Evolutionary conservation across 2,329 filamentous ascomycete species (phyloP).

Genomic region (Aspergillus terreus): DNA sequence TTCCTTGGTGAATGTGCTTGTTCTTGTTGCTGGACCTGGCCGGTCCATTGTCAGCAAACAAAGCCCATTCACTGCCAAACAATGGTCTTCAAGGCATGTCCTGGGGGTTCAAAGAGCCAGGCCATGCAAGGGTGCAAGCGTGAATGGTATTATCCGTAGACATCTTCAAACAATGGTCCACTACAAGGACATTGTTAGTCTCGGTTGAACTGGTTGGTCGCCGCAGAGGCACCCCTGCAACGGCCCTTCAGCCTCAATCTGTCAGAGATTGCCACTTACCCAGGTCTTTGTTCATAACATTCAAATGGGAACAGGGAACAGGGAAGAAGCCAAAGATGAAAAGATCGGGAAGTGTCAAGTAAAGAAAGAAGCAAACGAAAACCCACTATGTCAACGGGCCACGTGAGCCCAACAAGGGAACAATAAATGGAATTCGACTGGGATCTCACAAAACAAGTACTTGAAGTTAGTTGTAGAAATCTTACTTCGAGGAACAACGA

Average conservation of each 20-base stretch:
- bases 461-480: background rate
- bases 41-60: background rate
- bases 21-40: background rate
- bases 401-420: no score
- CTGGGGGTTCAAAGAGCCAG: background rate
- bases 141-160: background rate
- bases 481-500: background rate
- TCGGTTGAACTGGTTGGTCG: background rate
- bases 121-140: background rate
- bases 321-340: background rate
- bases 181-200: background rate
- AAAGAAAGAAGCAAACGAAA: background rate
- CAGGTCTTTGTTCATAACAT: no score
- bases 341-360: background rate
- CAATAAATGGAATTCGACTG: background rate
- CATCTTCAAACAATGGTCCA: background rate
- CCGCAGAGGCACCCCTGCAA: background rate
- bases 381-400: background rate
- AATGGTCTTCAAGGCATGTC: background rate
- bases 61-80: background rate
- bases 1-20: background rate
- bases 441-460: background rate
- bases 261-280: no score
- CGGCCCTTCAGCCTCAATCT: no score
- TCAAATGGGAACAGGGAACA: no score